Evolutionary conservation across 805 yeast genomes (phyloP).

Genomic region (Nakazawaea molendinolei): DNA sequence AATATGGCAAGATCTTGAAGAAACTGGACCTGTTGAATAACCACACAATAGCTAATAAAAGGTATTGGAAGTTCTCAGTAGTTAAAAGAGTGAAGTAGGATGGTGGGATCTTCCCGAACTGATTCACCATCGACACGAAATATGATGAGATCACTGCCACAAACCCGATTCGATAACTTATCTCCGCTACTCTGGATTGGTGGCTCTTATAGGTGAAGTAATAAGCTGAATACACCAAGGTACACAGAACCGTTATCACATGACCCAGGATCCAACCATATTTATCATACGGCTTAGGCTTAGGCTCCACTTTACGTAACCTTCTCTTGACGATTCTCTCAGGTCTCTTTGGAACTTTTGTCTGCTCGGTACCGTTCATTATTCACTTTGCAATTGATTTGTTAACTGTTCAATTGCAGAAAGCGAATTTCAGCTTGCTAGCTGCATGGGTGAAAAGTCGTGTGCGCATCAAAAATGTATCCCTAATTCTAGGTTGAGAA

Average conservation of each 20-base stretch:
- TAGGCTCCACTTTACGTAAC: constrained; percentile 26
- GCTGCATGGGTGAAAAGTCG: too few species aligned
- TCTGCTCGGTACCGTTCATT: not conserved
- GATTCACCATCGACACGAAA: constrained; percentile 46
- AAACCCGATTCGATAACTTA: constrained; percentile 48
- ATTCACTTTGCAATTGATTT: not conserved
- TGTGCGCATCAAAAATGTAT: too few species aligned
- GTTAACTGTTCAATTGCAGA: not conserved
- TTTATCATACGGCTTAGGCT: constrained; percentile 34
- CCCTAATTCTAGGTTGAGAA: too few species aligned
- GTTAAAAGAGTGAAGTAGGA: constrained; percentile 58
- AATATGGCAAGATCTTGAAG: constrained; percentile 59
- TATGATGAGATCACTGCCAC: constrained; percentile 51
- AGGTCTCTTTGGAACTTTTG: constrained; percentile 3
- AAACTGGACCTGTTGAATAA: constrained; percentile 54
- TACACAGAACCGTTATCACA: constrained; percentile 34
- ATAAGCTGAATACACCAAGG: constrained; percentile 27
- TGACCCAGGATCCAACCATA: constrained; percentile 57
- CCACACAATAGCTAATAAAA: constrained; percentile 53
- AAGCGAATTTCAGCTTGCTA: too few species aligned
- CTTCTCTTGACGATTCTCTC: constrained; percentile 23
- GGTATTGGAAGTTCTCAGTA: constrained; percentile 70
- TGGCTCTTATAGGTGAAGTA: constrained; percentile 28
- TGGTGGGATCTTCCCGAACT: constrained; percentile 57
- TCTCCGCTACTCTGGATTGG: constrained; percentile 37